Evolutionary conservation across 805 yeast species (phyloP).

Genomic region (Zygosaccharomyces bisporus): DNA sequence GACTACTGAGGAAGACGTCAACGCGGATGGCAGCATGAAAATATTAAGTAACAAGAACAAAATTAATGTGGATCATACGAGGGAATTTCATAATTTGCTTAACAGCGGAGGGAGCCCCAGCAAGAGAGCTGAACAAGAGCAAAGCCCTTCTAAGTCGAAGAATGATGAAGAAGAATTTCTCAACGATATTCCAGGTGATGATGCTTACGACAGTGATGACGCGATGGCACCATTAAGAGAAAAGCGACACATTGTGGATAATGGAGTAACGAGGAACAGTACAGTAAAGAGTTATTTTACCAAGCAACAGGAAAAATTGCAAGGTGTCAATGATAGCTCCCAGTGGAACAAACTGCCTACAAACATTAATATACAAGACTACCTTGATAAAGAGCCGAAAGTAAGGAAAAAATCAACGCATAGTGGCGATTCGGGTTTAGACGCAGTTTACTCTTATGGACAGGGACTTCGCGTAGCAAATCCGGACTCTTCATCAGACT

Average conservation of each 20-base stretch:
- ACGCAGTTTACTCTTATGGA: constrained; percentile 14
- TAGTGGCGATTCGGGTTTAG: constrained; percentile 12
- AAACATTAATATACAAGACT: constrained; percentile 21
- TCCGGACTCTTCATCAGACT: constrained; percentile 31
- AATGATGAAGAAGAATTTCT: constrained; percentile 25
- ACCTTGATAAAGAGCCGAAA: constrained; percentile 11
- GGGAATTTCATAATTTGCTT: constrained; percentile 33
- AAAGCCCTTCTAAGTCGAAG: constrained; percentile 5
- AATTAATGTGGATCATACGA: constrained; percentile 31
- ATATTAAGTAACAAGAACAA: constrained; percentile 8
- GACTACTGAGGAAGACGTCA: constrained; percentile 30
- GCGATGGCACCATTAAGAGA: constrained; percentile 34
- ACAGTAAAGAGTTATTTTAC: constrained; percentile 36
- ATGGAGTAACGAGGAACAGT: constrained; percentile 24
- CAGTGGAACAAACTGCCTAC: constrained; percentile 23
- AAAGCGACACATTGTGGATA: constrained; percentile 9
- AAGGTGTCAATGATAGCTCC: constrained; percentile 27
- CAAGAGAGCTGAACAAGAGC: constrained; percentile 3
- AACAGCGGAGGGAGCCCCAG: constrained; percentile 17
- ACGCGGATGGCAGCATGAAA: constrained; percentile 8
- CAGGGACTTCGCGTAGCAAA: constrained; percentile 30
- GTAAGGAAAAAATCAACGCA: constrained; percentile 4
- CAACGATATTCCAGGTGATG: constrained; percentile 37
- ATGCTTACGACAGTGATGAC: constrained; percentile 37
- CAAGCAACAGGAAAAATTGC: constrained; percentile 26